Conservation (phyloP, 805 yeast species). For the Cyberlindnera xishuangbannaensis region DNA sequence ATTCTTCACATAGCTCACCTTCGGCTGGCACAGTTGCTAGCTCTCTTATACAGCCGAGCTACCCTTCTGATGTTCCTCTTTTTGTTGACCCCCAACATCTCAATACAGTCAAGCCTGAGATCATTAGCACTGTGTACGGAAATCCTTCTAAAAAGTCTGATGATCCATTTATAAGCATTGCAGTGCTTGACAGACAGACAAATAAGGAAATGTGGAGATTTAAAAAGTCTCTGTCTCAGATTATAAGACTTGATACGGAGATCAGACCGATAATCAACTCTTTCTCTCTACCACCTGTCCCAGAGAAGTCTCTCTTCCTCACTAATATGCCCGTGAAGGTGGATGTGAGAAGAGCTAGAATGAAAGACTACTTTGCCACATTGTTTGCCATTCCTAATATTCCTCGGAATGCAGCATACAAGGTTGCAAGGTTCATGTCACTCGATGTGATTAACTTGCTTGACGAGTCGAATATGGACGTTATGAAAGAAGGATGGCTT, state of each 20-base stretch:
- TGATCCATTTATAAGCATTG: constrained; percentile 56
- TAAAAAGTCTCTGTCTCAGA: constrained; percentile 53
- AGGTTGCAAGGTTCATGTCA: constrained; percentile 61
- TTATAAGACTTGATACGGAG: constrained; percentile 55
- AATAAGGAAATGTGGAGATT: constrained; percentile 71
- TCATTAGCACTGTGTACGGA: constrained; percentile 42
- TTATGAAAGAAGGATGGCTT: constrained; percentile 57
- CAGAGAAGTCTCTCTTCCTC: constrained; percentile 54
- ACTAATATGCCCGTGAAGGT: constrained; percentile 60
- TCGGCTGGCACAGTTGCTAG: too few species aligned
- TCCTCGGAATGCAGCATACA: constrained; percentile 44
- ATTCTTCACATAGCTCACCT: too few species aligned
- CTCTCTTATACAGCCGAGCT: too few species aligned
- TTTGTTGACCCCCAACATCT: constrained; percentile 58
- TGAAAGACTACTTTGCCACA: constrained; percentile 56
- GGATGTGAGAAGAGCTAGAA: constrained; percentile 48
- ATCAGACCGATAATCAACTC: constrained; percentile 48
- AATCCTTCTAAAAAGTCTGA: constrained; percentile 40
- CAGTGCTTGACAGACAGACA: constrained; percentile 56
- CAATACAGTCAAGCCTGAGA: constrained; percentile 41
- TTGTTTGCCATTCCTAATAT: constrained; percentile 52
- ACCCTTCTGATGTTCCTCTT: constrained; percentile 36
- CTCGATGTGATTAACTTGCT: constrained; percentile 59
- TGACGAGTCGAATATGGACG: constrained; percentile 45
- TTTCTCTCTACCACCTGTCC: constrained; percentile 49